Conservation (phyloP, 768 basidiomycete genomes). For the Pisolithus microcarpus region DNA sequence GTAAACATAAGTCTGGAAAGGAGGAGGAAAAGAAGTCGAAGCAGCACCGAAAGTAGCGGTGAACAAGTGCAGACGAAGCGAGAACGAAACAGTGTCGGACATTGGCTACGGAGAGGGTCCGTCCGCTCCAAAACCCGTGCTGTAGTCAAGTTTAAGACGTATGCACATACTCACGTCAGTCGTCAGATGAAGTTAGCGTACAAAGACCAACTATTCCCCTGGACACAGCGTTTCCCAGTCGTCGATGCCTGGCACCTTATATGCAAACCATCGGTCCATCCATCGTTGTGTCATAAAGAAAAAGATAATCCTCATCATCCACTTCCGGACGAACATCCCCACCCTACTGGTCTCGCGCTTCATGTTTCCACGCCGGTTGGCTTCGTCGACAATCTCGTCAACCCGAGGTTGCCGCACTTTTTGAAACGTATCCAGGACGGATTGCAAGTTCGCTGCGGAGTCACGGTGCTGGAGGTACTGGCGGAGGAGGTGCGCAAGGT, state of each 20-base stretch:
- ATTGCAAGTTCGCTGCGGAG: slow-evolving; percentile 9
- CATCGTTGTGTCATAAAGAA: slow-evolving; percentile 20
- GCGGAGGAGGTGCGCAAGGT: slow-evolving; percentile 24
- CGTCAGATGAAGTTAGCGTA: not conserved
- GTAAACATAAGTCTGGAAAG: too few species aligned
- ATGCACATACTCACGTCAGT: too few species aligned
- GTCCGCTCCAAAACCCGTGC: too few species aligned
- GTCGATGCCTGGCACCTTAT: slow-evolving; percentile 23
- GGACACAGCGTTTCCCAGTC: slow-evolving; percentile 10
- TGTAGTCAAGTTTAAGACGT: too few species aligned
- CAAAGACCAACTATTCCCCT: not conserved
- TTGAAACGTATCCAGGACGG: slow-evolving; percentile 17
- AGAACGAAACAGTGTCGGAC: too few species aligned
- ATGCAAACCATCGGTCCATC: slow-evolving; percentile 24
- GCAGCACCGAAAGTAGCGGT: too few species aligned
- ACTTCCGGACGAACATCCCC: slow-evolving; percentile 15
- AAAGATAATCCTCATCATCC: slow-evolving; percentile 20
- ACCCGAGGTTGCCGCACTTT: slow-evolving; percentile 18
- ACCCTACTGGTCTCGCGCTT: slow-evolving; percentile 18
- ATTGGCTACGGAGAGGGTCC: too few species aligned
- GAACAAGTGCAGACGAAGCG: too few species aligned
- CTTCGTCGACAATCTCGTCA: slow-evolving; percentile 20
- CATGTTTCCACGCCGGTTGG: slow-evolving; percentile 18
- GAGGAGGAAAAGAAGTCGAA: too few species aligned
- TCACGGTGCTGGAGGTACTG: slow-evolving; percentile 3